These are phyloP conservation scores for Bipolaris cookei DNA, from an alignment of 2,329 filamentous ascomycete species.

Conservation along the genomic window DNA sequence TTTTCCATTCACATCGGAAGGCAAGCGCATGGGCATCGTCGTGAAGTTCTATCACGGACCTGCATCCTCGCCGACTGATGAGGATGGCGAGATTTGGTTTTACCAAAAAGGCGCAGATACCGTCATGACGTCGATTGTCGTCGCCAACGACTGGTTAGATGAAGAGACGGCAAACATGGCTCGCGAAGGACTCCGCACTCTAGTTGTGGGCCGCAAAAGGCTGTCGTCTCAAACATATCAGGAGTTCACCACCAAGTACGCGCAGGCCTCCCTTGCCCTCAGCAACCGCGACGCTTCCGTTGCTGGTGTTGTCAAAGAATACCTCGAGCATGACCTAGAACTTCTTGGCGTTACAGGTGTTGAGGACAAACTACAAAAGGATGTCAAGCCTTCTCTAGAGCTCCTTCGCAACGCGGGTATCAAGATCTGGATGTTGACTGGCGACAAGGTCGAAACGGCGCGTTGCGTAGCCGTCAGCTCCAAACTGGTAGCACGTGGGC, in stretches of 20 bases:
- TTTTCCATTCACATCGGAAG: conserved; percentile 97
- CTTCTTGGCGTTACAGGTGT: conserved; percentile 97
- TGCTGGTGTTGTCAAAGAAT: conserved; percentile 77
- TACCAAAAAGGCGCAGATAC: conserved; percentile 98
- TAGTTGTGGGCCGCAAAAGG: conserved; percentile 92
- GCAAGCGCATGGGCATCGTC: conserved; percentile 97
- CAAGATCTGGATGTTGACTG: conserved; percentile 99
- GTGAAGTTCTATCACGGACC: conserved; percentile 73
- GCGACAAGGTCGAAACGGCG: conserved; percentile 97
- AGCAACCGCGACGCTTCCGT: conserved; percentile 81
- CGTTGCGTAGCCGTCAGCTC: conserved; percentile 94
- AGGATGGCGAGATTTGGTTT: conserved; percentile 88
- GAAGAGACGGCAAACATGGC: conserved; percentile 99
- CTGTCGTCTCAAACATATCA: conserved; percentile 79
- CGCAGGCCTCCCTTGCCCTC: conserved; percentile 80
- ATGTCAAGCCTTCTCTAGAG: conserved; percentile 95
- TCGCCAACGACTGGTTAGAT: conserved; percentile 96
- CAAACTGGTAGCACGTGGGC: conserved; percentile 89
- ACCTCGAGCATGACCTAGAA: conserved; percentile 87
- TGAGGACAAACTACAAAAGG: conserved; percentile 93
- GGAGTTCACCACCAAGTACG: conserved; percentile 76
- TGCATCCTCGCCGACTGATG: conserved; percentile 52
- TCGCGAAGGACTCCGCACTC: conserved; percentile 87
- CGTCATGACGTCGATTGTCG: conserved; percentile 95
- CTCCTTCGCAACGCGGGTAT: conserved; percentile 95